Evolutionary conservation across 305 asterid genomes (phyloP).

Genomic region (Fraxinus dipetala): DNA sequence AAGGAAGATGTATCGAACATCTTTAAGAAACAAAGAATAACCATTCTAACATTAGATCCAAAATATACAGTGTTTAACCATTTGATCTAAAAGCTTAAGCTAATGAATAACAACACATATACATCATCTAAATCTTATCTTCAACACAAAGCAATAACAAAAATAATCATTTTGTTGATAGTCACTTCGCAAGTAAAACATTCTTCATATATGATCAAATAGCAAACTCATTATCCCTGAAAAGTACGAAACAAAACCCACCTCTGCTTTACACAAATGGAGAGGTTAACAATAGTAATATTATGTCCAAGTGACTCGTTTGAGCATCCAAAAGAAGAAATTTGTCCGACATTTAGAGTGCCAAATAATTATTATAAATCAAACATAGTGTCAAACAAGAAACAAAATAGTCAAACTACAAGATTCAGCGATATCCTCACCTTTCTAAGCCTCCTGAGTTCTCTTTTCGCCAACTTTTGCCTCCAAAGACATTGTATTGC

Average conservation of each 20-base stretch:
- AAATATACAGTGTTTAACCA: not conserved
- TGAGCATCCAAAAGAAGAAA: not conserved
- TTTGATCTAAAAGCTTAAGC: not conserved
- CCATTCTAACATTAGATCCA: not conserved
- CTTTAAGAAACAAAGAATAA: constrained; percentile 4
- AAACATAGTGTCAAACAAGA: constrained; percentile 10
- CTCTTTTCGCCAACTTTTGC: constrained; percentile 83
- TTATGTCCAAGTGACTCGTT: constrained; percentile 9
- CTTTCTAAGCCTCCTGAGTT: constrained; percentile 82
- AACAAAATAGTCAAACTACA: not conserved
- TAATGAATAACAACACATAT: not conserved
- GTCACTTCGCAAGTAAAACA: not conserved
- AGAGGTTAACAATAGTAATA: not conserved
- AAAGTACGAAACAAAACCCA: not conserved
- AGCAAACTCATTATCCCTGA: not conserved
- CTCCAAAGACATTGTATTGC: constrained; percentile 95
- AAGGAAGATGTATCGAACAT: not conserved
- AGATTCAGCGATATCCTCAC: constrained; percentile 36
- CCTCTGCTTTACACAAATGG: not conserved
- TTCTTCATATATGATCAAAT: not conserved
- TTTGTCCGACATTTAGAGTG: not conserved
- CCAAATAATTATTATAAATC: not conserved
- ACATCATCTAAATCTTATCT: not conserved
- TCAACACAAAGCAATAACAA: not conserved
- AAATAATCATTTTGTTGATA: not conserved